phyloP scores from a whole-genome alignment of 1,139 yeast species.

The Arxiozyma bovina region DNA sequence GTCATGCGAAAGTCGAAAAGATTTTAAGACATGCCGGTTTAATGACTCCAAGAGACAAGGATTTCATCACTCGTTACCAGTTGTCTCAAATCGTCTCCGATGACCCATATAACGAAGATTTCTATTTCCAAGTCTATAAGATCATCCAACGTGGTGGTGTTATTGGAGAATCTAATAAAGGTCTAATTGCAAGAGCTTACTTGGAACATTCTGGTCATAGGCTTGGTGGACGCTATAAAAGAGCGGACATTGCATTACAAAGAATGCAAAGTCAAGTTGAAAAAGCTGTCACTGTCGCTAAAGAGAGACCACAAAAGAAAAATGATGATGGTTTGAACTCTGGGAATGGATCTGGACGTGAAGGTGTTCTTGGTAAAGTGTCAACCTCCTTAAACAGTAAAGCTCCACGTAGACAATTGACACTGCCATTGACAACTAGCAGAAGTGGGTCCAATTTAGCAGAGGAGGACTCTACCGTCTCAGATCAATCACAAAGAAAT shows the following conservation, averaged over 20 bases:
- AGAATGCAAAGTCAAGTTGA: slow-evolving; percentile 99
- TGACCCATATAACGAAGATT: slow-evolving; percentile 95
- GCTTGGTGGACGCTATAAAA: slow-evolving; percentile 75
- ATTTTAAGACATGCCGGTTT: slow-evolving; percentile 81
- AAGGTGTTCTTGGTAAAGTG: slow-evolving; percentile 87
- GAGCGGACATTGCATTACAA: slow-evolving; percentile 92
- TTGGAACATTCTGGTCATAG: slow-evolving; percentile 89
- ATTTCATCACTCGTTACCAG: slow-evolving; percentile 88
- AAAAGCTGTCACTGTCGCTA: slow-evolving; percentile 90
- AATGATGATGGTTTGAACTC: slow-evolving; percentile 15
- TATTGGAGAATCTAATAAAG: slow-evolving; percentile 37
- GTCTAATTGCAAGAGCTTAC: slow-evolving; percentile 86
- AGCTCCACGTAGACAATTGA: slow-evolving; percentile 82
- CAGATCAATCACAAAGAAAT: slow-evolving; percentile 1
- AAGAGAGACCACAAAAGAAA: slow-evolving; percentile 65
- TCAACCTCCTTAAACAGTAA: slow-evolving; percentile 66
- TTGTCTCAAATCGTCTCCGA: slow-evolving; percentile 92
- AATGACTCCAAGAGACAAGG: slow-evolving; percentile 96
- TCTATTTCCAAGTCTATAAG: slow-evolving; percentile 88
- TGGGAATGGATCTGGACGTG: slow-evolving; percentile 55
- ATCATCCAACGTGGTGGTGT: slow-evolving; percentile 57
- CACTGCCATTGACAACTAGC: slow-evolving; percentile 44
- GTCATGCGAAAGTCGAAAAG: slow-evolving; percentile 73
- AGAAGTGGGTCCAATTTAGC: slow-evolving; percentile 3
- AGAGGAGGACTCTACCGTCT: not conserved